Conservation (phyloP, 2,329 filamentous ascomycete species). For the Polytolypa hystricis region DNA sequence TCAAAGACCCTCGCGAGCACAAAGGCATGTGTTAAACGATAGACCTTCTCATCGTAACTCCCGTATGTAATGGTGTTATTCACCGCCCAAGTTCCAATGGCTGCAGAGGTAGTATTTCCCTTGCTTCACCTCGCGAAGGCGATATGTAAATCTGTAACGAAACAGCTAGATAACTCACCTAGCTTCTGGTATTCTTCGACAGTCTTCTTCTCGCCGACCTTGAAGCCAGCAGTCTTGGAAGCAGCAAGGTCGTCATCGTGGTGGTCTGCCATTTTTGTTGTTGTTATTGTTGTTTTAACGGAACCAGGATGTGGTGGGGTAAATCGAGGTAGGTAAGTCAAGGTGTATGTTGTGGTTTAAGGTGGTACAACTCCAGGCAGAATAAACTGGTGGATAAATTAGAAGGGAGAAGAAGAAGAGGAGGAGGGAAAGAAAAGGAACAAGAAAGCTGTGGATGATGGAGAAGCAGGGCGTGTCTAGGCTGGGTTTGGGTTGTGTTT, state of each 20-base stretch:
- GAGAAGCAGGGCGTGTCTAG: background rate
- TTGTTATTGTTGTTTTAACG: conserved; percentile 5
- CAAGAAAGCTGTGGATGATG: background rate
- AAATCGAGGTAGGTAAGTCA: no score
- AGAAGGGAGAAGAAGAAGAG: conserved; percentile 7
- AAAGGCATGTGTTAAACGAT: no score
- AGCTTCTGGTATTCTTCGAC: conserved; percentile 89
- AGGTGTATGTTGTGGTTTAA: no score
- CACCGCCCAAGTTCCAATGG: no score
- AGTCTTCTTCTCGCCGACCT: conserved; percentile 97
- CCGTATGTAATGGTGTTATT: no score
- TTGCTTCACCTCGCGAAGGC: no score
- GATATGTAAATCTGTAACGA: no score
- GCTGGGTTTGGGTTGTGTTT: background rate
- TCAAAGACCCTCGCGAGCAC: no score
- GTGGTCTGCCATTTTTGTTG: conserved; percentile 51
- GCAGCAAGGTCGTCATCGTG: conserved; percentile 73
- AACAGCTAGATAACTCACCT: conserved; percentile 47
- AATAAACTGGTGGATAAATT: conserved; percentile 8
- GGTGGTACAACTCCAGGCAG: conserved; percentile 6
- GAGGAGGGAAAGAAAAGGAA: conserved; percentile 2
- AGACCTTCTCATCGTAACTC: no score
- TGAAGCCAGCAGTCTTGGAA: conserved; percentile 89
- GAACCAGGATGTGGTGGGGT: conserved; percentile 1
- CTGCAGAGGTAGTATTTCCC: no score